Evolutionary conservation across 75 land plant species (phyloP), one percentile per base, ranked within the genome.

Genomic region (Cunninghamia lanceolata): DNA sequence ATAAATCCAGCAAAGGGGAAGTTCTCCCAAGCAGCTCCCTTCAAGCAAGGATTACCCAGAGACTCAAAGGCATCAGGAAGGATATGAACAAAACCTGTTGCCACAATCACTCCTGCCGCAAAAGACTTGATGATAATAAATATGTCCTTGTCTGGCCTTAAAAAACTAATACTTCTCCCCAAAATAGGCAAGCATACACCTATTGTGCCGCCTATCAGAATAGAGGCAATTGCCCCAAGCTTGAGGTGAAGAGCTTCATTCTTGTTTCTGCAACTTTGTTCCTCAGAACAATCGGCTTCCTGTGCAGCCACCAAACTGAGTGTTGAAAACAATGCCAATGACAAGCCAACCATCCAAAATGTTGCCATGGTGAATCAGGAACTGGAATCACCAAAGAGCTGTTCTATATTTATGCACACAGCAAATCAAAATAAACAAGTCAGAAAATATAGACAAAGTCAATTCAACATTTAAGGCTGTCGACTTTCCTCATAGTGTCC

Each of bases 161-260:
- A 75, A 16, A 54, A 21, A 14, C 52, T 75, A 36, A 89, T 5
- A 32, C 52, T 53, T 59, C 74, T 84, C 1, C 87, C 92, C 13
- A 92, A 54, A 10, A 94, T 45, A 3, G 95, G 95, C 34, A 92
- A 38, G 83, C 50, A 50, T 50, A 50, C 53, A 2, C 53, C 53
- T 50, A 50, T 50, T 50, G 53, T 13, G 11, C 53, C 11, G 1
- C 90, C 90, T 10, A 83, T 38, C 15, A 93, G 88, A 34, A 93
- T 93, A 50, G 53, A 50, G 16, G 53, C 53, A 50, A 50, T 50
- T 50, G 53, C 53, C 53, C 53, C 53, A 50, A 87, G 28, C 35
- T 89, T 89, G 17, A 91, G 86, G 7, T 59, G 88, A 43, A 87
- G 36, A 9, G 92, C 92, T 35, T 38, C 76, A 50, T 50, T 14